Evolutionary conservation across 257 asterid genomes (phyloP).

Genomic region (Scutellaria baicalensis): DNA sequence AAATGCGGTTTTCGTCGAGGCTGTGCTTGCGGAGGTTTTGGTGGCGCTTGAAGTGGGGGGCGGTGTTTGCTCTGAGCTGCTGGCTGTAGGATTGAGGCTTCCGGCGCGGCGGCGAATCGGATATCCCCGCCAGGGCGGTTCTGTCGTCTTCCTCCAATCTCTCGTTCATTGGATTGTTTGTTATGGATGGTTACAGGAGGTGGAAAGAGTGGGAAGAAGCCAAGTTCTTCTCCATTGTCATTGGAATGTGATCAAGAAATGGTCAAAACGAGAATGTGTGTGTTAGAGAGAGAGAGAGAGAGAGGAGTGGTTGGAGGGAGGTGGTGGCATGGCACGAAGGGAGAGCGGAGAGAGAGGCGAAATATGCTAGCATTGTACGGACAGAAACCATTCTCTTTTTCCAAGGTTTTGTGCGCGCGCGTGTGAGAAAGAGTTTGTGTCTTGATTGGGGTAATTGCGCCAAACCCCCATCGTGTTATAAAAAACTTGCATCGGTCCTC

Average conservation of each 20-base stretch:
- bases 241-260: background rate
- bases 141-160: constrained; percentile 27
- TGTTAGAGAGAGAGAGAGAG: background rate
- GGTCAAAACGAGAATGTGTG: constrained; percentile 11
- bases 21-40: constrained; percentile 64
- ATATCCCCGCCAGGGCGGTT: constrained; percentile 29
- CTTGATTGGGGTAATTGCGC: too few relatives aligned
- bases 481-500: too few relatives aligned
- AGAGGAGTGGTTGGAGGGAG: background rate
- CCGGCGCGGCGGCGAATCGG: constrained; percentile 43
- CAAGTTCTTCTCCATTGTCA: background rate
- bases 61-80: constrained; percentile 51
- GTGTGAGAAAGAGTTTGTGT: too few relatives aligned
- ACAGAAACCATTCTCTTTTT: background rate
- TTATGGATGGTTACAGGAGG: background rate
- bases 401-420: background rate
- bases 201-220: constrained; percentile 1
- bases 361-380: constrained; percentile 24
- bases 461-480: too few relatives aligned
- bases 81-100: constrained; percentile 52
- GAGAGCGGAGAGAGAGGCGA: constrained; percentile 25
- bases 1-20: constrained; percentile 49
- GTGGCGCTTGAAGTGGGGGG: constrained; percentile 41
- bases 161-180: constrained; percentile 9
- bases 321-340: constrained; percentile 19